Percentiles rank a stretch among this genome's conserved stretches.
phyloP scores from a whole-genome alignment of 148 eudicot species.

The Limonium bicolor region DNA sequence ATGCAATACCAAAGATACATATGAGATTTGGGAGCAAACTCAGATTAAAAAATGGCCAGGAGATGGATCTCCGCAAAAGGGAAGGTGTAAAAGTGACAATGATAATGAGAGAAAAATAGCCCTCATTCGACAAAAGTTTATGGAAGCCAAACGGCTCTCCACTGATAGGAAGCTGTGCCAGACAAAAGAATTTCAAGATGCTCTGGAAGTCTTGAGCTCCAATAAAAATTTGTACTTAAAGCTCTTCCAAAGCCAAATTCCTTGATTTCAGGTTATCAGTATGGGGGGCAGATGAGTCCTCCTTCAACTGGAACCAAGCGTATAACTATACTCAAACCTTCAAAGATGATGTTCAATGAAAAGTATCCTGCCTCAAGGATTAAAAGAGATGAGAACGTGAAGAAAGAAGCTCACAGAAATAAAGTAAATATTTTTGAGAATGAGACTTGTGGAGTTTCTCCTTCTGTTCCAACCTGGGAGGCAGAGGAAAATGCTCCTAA shows the following conservation, averaged over 20 bases:
- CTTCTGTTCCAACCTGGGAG: slow-evolving; percentile 27
- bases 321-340: slow-evolving; percentile 78
- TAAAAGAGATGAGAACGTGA: slow-evolving; percentile 28
- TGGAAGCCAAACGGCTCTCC: slow-evolving; percentile 68
- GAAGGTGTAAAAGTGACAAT: slow-evolving; percentile 22
- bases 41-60: slow-evolving; percentile 19
- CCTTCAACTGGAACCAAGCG: slow-evolving; percentile 59
- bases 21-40: slow-evolving; percentile 47
- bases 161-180: slow-evolving; percentile 69
- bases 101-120: slow-evolving; percentile 39
- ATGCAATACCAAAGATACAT: slow-evolving; percentile 42
- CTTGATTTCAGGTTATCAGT: slow-evolving; percentile 32
- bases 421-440: slow-evolving; percentile 29
- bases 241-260: slow-evolving; percentile 77
- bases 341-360: slow-evolving; percentile 42
- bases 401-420: slow-evolving; percentile 17
- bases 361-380: slow-evolving; percentile 23
- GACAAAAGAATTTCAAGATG: slow-evolving; percentile 64
- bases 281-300: slow-evolving; percentile 24
- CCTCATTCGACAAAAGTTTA: slow-evolving; percentile 65
- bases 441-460: slow-evolving; percentile 25
- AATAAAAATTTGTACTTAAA: slow-evolving; percentile 51
- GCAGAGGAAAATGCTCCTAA: slow-evolving; percentile 25
- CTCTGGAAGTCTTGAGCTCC: slow-evolving; percentile 62
- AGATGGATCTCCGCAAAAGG: slow-evolving; percentile 39